These are phyloP conservation scores for Candida sanyaensis DNA, from an alignment of 1,139 yeast species.

Conservation along the genomic window DNA sequence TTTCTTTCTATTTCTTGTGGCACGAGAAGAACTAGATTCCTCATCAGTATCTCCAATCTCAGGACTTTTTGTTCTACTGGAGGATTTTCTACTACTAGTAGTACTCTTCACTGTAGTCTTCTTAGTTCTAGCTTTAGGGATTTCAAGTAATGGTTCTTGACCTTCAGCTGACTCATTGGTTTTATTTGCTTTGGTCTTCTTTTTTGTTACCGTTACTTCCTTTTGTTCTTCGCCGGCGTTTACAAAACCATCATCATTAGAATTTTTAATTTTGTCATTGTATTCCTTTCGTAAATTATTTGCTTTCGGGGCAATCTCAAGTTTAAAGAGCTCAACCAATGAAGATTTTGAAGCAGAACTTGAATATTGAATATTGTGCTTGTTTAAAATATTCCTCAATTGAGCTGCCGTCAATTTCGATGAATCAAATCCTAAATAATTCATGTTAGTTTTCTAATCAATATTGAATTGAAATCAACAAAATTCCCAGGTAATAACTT, in stretches of 20 bases:
- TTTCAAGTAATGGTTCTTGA: neutral
- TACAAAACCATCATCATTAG: conserved; percentile 26
- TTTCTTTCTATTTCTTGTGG: neutral
- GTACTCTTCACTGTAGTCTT: neutral
- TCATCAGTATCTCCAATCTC: neutral
- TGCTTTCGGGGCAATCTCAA: conserved; percentile 46
- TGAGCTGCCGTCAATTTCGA: conserved; percentile 60
- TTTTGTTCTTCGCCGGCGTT: conserved; percentile 3
- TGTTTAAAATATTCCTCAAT: conserved; percentile 60
- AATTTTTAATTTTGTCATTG: conserved; percentile 17
- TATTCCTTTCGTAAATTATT: conserved; percentile 26
- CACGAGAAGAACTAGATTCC: neutral
- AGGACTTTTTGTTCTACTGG: neutral
- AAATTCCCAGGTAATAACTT: no score
- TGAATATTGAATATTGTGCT: conserved; percentile 57
- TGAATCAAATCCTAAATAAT: conserved; percentile 58
- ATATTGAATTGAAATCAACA: no score
- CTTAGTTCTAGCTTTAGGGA: neutral
- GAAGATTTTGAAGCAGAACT: conserved; percentile 65
- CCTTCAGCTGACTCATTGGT: neutral
- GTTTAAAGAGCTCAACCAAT: conserved; percentile 53
- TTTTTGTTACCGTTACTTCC: neutral
- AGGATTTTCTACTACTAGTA: neutral
- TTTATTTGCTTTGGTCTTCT: neutral
- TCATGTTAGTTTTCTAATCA: conserved; percentile 10